Conservation (phyloP, 129 eudicot genomes). For the Pseudognaphalium luteoalbum region DNA sequence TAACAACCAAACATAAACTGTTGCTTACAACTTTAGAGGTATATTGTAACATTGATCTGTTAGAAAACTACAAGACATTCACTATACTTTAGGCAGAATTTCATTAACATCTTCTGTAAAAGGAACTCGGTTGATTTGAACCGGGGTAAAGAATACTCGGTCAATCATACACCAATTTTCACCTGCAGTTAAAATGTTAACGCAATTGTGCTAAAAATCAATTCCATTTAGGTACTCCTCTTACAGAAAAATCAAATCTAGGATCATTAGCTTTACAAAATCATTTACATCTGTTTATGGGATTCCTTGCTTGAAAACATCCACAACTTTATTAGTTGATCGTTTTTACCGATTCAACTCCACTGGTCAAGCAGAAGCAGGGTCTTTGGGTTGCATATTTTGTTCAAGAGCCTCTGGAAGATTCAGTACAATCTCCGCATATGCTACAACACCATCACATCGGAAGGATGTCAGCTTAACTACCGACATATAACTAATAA, state of each 20-base stretch:
- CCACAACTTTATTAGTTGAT: not conserved
- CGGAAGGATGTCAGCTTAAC: slow-evolving; percentile 6
- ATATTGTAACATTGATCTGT: not conserved
- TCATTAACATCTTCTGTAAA: not conserved
- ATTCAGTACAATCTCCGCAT: slow-evolving; percentile 87
- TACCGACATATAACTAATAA: slow-evolving; percentile 1
- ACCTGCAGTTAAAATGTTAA: not conserved
- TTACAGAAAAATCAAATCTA: not conserved
- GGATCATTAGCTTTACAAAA: slow-evolving; percentile 3
- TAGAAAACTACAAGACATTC: too few relatives aligned
- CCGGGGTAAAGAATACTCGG: not conserved
- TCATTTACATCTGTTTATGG: not conserved
- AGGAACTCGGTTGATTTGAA: not conserved
- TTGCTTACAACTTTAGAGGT: too few relatives aligned
- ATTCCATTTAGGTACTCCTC: not conserved
- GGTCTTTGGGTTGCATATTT: slow-evolving; percentile 25
- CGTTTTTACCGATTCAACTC: not conserved
- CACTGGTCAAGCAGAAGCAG: slow-evolving; percentile 23
- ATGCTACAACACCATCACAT: slow-evolving; percentile 45
- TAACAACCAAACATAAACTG: too few relatives aligned
- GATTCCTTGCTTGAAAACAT: slow-evolving; percentile 15
- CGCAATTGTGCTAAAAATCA: not conserved
- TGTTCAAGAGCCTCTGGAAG: slow-evolving; percentile 64
- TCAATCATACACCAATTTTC: not conserved
- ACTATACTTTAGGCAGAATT: not conserved